Percentiles rank a stretch among this genome's conserved stretches.
These are phyloP conservation scores for Nitzschia sp. DNA, from an alignment of 108 stramenopile species.

Conservation along the genomic window DNA sequence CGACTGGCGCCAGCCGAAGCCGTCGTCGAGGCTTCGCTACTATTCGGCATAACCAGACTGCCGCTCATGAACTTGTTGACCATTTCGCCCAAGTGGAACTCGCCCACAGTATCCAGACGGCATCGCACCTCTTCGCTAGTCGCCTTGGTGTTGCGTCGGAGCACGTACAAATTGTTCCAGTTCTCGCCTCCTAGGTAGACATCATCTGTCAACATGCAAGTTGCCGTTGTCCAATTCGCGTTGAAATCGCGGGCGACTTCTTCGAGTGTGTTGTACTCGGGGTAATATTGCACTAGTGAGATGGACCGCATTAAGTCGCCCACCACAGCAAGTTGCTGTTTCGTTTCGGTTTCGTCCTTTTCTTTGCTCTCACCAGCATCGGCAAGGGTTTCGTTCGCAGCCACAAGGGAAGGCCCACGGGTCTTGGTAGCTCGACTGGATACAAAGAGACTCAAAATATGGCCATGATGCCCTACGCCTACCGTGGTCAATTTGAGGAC, in stretches of 20 bases:
- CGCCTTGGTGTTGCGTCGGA: slow-evolving; percentile 81
- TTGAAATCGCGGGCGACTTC: slow-evolving; percentile 96
- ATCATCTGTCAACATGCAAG: slow-evolving; percentile 91
- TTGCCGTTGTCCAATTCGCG: slow-evolving; percentile 92
- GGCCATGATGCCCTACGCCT: slow-evolving; percentile 90
- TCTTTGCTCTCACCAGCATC: slow-evolving; percentile 6
- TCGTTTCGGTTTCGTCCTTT: slow-evolving; percentile 12
- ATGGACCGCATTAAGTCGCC: slow-evolving; percentile 98
- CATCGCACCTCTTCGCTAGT: slow-evolving; percentile 81
- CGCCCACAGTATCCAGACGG: slow-evolving; percentile 89
- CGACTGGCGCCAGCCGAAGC: slow-evolving; percentile 1
- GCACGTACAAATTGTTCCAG: slow-evolving; percentile 90
- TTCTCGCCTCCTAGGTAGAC: slow-evolving; percentile 93
- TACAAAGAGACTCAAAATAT: slow-evolving; percentile 92
- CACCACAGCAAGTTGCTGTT: slow-evolving; percentile 88
- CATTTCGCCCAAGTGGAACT: slow-evolving; percentile 96
- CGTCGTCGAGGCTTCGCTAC: slow-evolving; percentile 1
- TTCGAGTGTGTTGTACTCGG: slow-evolving; percentile 78
- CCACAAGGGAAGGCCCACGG: background rate
- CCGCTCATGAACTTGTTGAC: slow-evolving; percentile 91
- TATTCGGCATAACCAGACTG: slow-evolving; percentile 87
- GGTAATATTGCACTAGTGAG: slow-evolving; percentile 86
- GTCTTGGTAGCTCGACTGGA: slow-evolving; percentile 59
- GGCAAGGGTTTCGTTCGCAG: background rate
- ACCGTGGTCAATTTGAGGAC: slow-evolving; percentile 43